Conservation (phyloP, 768 basidiomycete genomes). For the Amanita phalloides region DNA sequence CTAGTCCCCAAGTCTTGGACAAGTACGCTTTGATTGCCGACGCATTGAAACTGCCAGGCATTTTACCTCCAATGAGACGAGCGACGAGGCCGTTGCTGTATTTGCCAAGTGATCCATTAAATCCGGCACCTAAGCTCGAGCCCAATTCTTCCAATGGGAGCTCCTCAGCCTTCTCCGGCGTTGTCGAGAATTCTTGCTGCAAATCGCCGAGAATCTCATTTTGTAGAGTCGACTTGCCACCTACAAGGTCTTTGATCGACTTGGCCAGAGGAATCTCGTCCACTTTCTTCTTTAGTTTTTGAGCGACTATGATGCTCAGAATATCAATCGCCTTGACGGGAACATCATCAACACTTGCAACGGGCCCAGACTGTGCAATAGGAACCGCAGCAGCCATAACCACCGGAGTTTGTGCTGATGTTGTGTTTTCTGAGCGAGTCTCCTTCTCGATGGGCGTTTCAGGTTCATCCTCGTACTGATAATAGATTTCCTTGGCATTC, state of each 20-base stretch:
- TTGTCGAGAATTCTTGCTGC: conserved; percentile 87
- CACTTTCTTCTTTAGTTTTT: conserved; percentile 95
- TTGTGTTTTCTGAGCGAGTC: conserved; percentile 22
- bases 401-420: conserved; percentile 25
- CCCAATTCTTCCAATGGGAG: conserved; percentile 94
- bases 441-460: conserved; percentile 27
- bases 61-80: conserved; percentile 88
- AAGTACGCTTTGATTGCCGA: conserved; percentile 86
- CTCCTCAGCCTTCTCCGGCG: conserved; percentile 98
- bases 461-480: conserved; percentile 87
- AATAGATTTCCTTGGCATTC: conserved; percentile 95
- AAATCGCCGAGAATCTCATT: conserved; percentile 98
- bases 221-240: conserved; percentile 96
- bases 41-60: conserved; percentile 97
- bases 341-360: conserved; percentile 73
- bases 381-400: conserved; percentile 31
- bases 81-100: conserved; percentile 86
- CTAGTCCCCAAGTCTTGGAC: conserved; percentile 93
- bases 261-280: conserved; percentile 85
- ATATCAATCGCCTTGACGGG: conserved; percentile 90
- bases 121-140: conserved; percentile 69
- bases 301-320: conserved; percentile 80
- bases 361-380: conserved; percentile 48
- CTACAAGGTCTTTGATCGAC: conserved; percentile 96
- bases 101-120: conserved; percentile 84